Evolutionary conservation across 2,329 filamentous ascomycete species (phyloP).

Genomic region (Fusarium cyanostomum): DNA sequence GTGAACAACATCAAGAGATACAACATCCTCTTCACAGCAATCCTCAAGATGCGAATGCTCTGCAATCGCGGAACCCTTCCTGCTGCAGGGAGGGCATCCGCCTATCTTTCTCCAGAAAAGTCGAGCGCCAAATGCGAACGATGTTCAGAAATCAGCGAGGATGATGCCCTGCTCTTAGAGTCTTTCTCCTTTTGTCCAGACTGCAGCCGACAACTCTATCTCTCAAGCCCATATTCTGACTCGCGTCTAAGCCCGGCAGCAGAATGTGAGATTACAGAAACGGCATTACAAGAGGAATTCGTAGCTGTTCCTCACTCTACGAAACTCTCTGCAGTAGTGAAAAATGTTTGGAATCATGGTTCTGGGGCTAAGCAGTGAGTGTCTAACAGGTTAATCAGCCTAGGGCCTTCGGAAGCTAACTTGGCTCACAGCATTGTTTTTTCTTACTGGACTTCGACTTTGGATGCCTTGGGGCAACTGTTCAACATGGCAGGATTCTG

Average conservation of each 20-base stretch:
- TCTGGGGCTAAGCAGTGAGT: slow-evolving; percentile 2
- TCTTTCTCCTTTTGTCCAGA: slow-evolving; percentile 5
- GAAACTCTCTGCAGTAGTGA: slow-evolving; percentile 11
- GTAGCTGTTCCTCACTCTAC: not conserved
- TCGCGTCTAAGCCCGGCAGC: not conserved
- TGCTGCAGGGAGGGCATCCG: not conserved
- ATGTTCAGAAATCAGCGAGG: not conserved
- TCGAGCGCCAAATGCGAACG: slow-evolving; percentile 1
- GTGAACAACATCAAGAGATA: not conserved
- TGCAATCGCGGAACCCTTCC: slow-evolving; percentile 7
- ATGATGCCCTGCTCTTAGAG: not conserved
- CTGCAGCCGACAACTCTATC: not conserved
- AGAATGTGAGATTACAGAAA: not conserved
- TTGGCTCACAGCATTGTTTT: slow-evolving; percentile 6
- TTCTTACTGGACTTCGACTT: slow-evolving; percentile 18
- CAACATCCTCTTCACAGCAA: slow-evolving; percentile 1
- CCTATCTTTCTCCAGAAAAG: not conserved
- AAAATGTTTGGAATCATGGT: not conserved
- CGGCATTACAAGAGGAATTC: not conserved
- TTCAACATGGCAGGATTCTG: not conserved
- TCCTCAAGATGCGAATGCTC: slow-evolving; percentile 13
- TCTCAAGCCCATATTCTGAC: not conserved
- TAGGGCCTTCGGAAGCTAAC: not conserved
- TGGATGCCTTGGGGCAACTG: not conserved
- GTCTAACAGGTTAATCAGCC: not conserved